Evolutionary conservation across 345 rosid genomes (phyloP), one percentile per base, ranked within the genome.

Genomic region (Salix exigua): DNA sequence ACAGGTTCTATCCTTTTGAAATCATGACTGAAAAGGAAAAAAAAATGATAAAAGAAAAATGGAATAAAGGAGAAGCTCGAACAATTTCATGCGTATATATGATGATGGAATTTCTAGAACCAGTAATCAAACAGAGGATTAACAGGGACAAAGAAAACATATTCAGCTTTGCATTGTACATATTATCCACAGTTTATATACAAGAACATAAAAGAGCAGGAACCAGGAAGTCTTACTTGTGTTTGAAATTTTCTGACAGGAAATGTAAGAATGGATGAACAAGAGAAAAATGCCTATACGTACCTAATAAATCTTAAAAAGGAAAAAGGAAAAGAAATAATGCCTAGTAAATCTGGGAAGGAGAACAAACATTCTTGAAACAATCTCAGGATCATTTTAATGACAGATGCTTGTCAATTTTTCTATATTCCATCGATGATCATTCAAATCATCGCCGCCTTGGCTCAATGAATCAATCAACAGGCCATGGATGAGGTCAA

Each of bases 401-500:
- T 23, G 63, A 58, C 12, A 58, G 6, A 58, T 58, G 1, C 28
- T 0, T 6, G 23, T 11, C 11, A 10, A 9, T n/a, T 10, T 58
- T 25, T 25, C 63, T 58, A 0, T 9, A 58, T 58, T 58, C 5
- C 63, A 23, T 23, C 63, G 13, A 58, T 9, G 63, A 10, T 58
- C 17, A 44, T 44, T 44, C 50, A 44, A 13, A 44, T 44, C 50
- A 44, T 44, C 50, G 13, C 28, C 63, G 1, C 16, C 63, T 23
- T 23, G n/a, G 14, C 63, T 58, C 16, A n/a, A n/a, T 23, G 28
- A n/a, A 58, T 58, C 12, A 31, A 66, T 83, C 81, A 82, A 55
- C 76, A 61, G 13, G 75, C 80, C 82, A 82, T 77, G 2, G 87
- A 68, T 51, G 80, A 78, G 25, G 88, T 74, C 33, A 88, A 75